A percentile compares a stretch with the other conserved stretches of the same genome.
These are phyloP conservation scores for Diaporthe nobilis DNA, from an alignment of 2,329 filamentous ascomycete genomes.

Conservation along the genomic window DNA sequence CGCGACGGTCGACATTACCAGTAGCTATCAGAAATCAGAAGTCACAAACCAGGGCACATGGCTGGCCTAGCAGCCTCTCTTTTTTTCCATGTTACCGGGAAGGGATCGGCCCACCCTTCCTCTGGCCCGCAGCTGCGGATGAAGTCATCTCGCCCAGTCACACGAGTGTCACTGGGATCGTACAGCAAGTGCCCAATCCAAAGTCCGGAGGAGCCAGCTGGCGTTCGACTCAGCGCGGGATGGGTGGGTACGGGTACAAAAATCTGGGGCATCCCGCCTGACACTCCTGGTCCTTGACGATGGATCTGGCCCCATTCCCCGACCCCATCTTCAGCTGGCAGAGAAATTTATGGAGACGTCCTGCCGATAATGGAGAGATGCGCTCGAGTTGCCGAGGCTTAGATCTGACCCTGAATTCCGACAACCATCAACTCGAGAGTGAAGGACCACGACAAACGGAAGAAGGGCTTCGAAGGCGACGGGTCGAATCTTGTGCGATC, in stretches of 20 bases:
- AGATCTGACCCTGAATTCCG: background rate
- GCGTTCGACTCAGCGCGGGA: conserved; percentile 29
- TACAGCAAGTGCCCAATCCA: background rate
- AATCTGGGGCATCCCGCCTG: conserved; percentile 36
- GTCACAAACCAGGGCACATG: conserved; percentile 9
- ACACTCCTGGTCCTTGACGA: conserved; percentile 15
- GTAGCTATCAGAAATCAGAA: conserved; percentile 22
- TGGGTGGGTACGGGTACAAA: conserved; percentile 23
- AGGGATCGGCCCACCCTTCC: background rate
- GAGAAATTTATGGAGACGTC: background rate
- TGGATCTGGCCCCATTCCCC: conserved; percentile 29
- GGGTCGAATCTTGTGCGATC: background rate
- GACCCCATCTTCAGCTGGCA: conserved; percentile 20
- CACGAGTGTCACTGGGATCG: background rate
- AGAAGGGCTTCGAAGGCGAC: background rate
- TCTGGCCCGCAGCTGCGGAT: conserved; percentile 25
- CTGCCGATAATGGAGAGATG: conserved; percentile 12
- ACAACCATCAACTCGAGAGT: background rate
- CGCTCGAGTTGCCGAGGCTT: conserved; percentile 30
- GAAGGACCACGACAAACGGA: background rate
- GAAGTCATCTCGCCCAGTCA: conserved; percentile 12
- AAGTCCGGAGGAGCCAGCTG: conserved; percentile 14
- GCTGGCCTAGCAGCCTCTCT: conserved; percentile 3
- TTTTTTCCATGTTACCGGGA: conserved; percentile 17
- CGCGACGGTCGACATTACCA: conserved; percentile 9